Percentiles rank a stretch among this genome's conserved stretches.
phyloP scores from a whole-genome alignment of 2,329 filamentous ascomycete genomes.

The Macrophomina phaseolina region DNA sequence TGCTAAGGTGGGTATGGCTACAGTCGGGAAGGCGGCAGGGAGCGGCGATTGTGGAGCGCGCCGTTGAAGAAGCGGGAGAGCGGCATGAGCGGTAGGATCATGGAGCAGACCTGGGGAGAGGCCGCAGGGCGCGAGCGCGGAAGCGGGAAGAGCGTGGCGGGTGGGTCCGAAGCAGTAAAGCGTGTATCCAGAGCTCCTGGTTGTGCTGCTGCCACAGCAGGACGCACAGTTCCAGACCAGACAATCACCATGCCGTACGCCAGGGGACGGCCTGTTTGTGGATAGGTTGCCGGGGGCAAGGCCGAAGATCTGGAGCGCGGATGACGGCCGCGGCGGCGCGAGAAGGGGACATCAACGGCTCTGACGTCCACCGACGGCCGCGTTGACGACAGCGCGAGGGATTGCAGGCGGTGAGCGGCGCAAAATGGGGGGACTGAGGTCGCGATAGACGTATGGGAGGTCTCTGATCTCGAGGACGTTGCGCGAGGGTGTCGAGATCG shows the following conservation, averaged over 20 bases:
- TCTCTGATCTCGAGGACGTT: constrained; percentile 20
- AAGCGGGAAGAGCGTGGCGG: constrained; percentile 8
- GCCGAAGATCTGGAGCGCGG: too few relatives aligned
- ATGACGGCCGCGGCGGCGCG: background rate
- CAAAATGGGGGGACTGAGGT: constrained; percentile 1
- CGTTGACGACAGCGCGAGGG: constrained; percentile 5
- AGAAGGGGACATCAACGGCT: constrained; percentile 10
- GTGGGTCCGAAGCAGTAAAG: constrained; percentile 3
- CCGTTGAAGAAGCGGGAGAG: constrained; percentile 26
- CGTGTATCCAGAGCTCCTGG: constrained; percentile 6
- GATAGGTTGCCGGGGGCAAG: background rate
- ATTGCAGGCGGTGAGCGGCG: constrained; percentile 3
- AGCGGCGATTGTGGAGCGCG: constrained; percentile 5
- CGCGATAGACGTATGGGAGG: constrained; percentile 17
- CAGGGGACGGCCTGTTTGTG: background rate
- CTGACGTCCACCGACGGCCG: background rate
- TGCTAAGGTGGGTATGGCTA: background rate
- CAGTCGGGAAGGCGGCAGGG: background rate
- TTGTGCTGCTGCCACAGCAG: background rate
- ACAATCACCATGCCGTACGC: background rate
- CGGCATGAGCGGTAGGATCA: constrained; percentile 9
- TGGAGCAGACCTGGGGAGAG: background rate
- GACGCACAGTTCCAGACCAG: constrained; percentile 6
- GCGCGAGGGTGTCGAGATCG: constrained; percentile 20
- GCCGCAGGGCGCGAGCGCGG: constrained; percentile 21